Base-by-base conservation (phyloP, 2,329 filamentous ascomycete species). In the Sporothrix phasma region DNA sequence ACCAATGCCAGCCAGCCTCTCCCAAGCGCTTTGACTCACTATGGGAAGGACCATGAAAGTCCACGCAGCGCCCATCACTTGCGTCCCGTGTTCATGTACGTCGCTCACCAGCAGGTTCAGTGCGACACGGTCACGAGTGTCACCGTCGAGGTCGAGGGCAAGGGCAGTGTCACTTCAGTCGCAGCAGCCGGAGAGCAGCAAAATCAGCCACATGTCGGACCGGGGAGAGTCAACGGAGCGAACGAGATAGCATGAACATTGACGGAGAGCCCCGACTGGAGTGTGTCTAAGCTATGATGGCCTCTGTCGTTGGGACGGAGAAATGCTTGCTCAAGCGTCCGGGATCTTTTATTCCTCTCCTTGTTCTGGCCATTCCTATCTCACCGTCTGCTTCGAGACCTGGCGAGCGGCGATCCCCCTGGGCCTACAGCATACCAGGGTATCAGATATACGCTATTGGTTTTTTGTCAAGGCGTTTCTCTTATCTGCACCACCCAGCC, bases 81-180 rank as follows among this genome's bases (percentile, higher is more conserved):
- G 10, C 11, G 3, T 39, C 19, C 34, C 34, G 31, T 37, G 7
- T 7, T 7, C 11, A 1, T 19, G 29, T 13, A 37, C 29, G 5
- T n/a, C 15, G 47, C 46, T 66, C 49, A 59, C 31, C 15, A 53
- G n/a, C 68, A 73, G 46, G 17, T n/a, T n/a, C 77, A 79, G 67
- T 76, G 78, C 70, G 76, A 79, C 65, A 76, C 76, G 1, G 74
- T 78, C 0, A 79, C 76, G 6, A 75, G 70, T 3, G 75, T 79
- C 0, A 74, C 76, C 3, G 74, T 79, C 0, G 77, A 79, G 66
- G 69, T 70, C 7, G 64, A 58, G 19, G 62, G 63, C 53, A 60
- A 39, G 43, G 51, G 41, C 19, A 45, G 60, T 6, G 73, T 74
- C 3, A 56, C 61, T 1, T 45, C n/a, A 62, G 63, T 19, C 39